phyloP scores from a whole-genome alignment of 2,329 filamentous ascomycete species.

The Aureobasidium sp. region DNA sequence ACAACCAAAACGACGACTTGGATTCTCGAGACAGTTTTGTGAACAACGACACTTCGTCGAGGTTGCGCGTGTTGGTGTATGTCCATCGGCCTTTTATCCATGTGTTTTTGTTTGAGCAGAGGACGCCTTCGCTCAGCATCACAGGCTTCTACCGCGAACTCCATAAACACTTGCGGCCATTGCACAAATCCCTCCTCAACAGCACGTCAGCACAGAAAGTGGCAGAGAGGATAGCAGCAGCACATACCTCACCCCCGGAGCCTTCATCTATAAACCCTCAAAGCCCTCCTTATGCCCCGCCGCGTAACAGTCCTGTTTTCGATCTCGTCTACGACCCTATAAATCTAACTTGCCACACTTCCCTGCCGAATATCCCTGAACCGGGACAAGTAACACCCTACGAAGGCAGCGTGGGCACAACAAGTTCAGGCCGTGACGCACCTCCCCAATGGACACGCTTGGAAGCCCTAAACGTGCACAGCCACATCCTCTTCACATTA shows the following conservation, averaged over 20 bases:
- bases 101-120: constrained; percentile 59
- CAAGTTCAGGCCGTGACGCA: constrained; percentile 13
- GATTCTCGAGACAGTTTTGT: neutral
- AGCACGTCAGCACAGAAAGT: constrained; percentile 34
- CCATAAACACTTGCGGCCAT: constrained; percentile 42
- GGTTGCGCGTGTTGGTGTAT: constrained; percentile 62
- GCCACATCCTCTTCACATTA: constrained; percentile 49
- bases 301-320: constrained; percentile 41
- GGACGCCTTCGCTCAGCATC: constrained; percentile 45
- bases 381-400: constrained; percentile 36
- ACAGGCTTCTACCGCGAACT: constrained; percentile 40
- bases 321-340: constrained; percentile 53
- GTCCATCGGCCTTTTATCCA: constrained; percentile 68
- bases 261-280: constrained; percentile 21
- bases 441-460: constrained; percentile 41
- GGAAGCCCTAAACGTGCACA: constrained; percentile 54
- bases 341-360: constrained; percentile 49
- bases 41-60: constrained; percentile 11
- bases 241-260: constrained; percentile 24
- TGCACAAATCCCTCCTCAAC: constrained; percentile 36
- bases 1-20: neutral
- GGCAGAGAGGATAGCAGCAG: constrained; percentile 31
- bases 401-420: constrained; percentile 20
- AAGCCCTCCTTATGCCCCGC: constrained; percentile 19
- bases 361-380: constrained; percentile 55